These are phyloP conservation scores for Leishmania amazonensis DNA, from an alignment of 208 protist species.

Conservation along the genomic window DNA sequence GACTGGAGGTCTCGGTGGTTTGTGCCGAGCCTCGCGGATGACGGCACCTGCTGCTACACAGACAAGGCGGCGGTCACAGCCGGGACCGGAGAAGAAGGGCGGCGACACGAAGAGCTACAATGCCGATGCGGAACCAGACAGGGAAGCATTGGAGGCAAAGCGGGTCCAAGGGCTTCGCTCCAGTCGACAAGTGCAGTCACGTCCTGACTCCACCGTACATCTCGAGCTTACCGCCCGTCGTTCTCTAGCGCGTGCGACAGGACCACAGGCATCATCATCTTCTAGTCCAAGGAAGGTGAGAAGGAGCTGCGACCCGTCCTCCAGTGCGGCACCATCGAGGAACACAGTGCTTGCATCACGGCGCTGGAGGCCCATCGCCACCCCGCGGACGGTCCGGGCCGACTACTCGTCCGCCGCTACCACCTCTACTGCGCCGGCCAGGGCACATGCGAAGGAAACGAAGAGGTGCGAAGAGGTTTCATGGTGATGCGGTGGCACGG, in stretches of 20 bases:
- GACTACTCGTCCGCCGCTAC: constrained; percentile 30
- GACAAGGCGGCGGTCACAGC: constrained; percentile 25
- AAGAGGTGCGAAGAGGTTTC: constrained; percentile 11
- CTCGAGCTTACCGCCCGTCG: constrained; percentile 38
- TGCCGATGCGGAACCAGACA: constrained; percentile 29
- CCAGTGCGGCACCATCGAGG: constrained; percentile 36
- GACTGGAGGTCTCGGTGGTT: constrained; percentile 63
- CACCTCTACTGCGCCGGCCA: neutral
- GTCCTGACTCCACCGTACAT: constrained; percentile 40
- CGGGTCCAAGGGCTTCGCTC: constrained; percentile 40
- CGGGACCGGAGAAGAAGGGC: constrained; percentile 12
- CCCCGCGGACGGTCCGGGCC: constrained; percentile 41
- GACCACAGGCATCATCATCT: constrained; percentile 50
- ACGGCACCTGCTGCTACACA: constrained; percentile 44
- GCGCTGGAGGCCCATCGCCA: constrained; percentile 50
- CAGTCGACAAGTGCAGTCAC: constrained; percentile 38
- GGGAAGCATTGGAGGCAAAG: constrained; percentile 18
- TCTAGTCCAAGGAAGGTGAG: constrained; percentile 30
- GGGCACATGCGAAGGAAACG: constrained; percentile 17
- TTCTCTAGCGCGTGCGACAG: constrained; percentile 29
- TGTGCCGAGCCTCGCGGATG: constrained; percentile 33
- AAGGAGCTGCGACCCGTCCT: constrained; percentile 44
- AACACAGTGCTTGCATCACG: constrained; percentile 33
- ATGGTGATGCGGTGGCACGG: neutral
- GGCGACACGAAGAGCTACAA: constrained; percentile 28